Conservation (phyloP, 163 green algal species). For the Volvox carteri region DNA sequence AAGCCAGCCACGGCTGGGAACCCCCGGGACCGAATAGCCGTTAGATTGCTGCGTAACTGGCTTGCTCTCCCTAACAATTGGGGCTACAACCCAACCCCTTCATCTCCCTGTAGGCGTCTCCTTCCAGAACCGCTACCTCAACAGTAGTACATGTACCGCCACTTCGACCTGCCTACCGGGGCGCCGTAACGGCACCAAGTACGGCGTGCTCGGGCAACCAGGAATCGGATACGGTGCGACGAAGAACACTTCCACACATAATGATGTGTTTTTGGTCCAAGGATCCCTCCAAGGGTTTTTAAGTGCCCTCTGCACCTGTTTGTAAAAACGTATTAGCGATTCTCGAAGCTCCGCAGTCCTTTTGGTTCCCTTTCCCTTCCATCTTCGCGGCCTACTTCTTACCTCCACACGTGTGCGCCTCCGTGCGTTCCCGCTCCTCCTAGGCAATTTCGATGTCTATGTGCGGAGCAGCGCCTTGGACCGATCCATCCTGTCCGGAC, state of each 20-base stretch:
- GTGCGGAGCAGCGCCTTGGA: conserved; percentile 64
- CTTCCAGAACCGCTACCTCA: conserved; percentile 36
- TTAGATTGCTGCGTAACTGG: too few relatives aligned
- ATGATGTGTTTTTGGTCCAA: too few relatives aligned
- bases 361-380: not conserved
- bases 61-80: too few relatives aligned
- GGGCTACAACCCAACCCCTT: too few relatives aligned
- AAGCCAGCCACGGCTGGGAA: too few relatives aligned
- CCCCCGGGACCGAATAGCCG: too few relatives aligned
- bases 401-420: not conserved
- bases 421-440: not conserved
- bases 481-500: conserved; percentile 66
- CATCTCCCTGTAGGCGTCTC: conserved; percentile 8
- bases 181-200: not conserved
- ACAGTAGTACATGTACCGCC: conserved; percentile 14
- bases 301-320: too few relatives aligned
- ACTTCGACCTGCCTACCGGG: conserved; percentile 13
- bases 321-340: too few relatives aligned
- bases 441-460: conserved; percentile 71
- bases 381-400: not conserved
- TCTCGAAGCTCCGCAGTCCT: too few relatives aligned
- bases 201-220: conserved; percentile 18
- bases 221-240: conserved; percentile 26
- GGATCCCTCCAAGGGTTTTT: too few relatives aligned
- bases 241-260: too few relatives aligned